A percentile compares a stretch with the other conserved stretches of the same genome.
These are phyloP conservation scores for Berberis vulgaris DNA, from an alignment of 164 flowering plant genomes.

Conservation along the genomic window DNA sequence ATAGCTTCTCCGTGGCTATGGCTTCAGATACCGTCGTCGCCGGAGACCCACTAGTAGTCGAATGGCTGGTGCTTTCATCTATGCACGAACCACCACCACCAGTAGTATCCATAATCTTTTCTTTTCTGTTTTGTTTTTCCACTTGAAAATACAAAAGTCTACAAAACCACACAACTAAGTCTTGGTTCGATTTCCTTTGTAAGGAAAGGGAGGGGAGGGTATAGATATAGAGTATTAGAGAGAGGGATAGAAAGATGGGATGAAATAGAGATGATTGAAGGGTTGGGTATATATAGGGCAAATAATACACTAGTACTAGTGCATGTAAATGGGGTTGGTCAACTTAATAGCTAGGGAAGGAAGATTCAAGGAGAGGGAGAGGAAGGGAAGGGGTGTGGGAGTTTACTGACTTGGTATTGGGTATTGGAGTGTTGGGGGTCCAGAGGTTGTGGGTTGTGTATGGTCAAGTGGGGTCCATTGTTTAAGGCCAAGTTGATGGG, in stretches of 20 bases:
- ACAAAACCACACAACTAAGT: no score
- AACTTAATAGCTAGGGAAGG: slow-evolving; percentile 27
- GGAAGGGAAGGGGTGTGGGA: slow-evolving; percentile 6
- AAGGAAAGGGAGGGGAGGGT: background rate
- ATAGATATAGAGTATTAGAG: background rate
- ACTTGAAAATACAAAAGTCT: no score
- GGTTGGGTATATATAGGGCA: slow-evolving; percentile 9
- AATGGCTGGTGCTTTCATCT: slow-evolving; percentile 42
- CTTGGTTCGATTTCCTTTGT: no score
- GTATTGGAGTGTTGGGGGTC: slow-evolving; percentile 1
- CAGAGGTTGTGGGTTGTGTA: slow-evolving; percentile 48
- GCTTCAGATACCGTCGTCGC: background rate
- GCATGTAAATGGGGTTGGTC: slow-evolving; percentile 24
- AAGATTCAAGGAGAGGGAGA: slow-evolving; percentile 43
- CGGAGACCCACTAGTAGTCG: slow-evolving; percentile 15
- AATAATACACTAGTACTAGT: background rate
- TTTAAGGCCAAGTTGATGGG: slow-evolving; percentile 46
- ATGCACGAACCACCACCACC: slow-evolving; percentile 41
- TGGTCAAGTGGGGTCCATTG: slow-evolving; percentile 32
- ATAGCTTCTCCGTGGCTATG: slow-evolving; percentile 11
- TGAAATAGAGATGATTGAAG: background rate
- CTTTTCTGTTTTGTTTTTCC: no score
- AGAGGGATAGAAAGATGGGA: background rate
- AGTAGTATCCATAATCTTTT: background rate
- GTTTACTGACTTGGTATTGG: slow-evolving; percentile 1